Evolutionary conservation across 1,284 basidiomycete species (phyloP).

Genomic region (Sporisorium graminicola): DNA sequence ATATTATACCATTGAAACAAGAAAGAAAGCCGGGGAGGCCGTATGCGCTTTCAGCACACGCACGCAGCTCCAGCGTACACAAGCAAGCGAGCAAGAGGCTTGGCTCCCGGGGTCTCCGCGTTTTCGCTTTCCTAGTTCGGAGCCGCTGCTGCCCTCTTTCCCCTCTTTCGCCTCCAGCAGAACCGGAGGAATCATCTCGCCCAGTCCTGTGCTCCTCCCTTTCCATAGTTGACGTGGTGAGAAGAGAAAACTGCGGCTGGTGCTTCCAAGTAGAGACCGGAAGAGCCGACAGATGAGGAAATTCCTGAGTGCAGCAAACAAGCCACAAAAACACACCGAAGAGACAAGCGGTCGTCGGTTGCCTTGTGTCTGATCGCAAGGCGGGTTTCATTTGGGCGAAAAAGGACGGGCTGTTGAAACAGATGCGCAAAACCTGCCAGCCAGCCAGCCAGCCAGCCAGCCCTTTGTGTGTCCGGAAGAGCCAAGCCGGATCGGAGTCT

Average conservation of each 20-base stretch:
- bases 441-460: too few species aligned
- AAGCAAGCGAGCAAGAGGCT: not conserved
- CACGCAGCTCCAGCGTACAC: not conserved
- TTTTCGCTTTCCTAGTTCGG: not conserved
- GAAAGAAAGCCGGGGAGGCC: slow-evolving; percentile 3
- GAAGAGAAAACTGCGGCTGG: too few species aligned
- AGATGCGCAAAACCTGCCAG: too few species aligned
- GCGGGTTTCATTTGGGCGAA: not conserved
- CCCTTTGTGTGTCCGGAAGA: not conserved
- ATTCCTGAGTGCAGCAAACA: not conserved
- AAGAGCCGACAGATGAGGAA: slow-evolving; percentile 3
- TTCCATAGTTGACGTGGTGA: too few species aligned
- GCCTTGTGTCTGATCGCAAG: not conserved
- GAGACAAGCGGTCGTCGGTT: not conserved
- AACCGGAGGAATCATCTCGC: too few species aligned
- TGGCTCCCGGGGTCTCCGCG: slow-evolving; percentile 1
- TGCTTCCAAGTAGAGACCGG: not conserved
- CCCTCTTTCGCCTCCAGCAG: too few species aligned
- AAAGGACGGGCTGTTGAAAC: slow-evolving; percentile 1
- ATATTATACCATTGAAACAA: too few species aligned
- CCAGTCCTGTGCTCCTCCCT: not conserved
- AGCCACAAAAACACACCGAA: not conserved
- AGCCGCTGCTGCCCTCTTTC: not conserved
- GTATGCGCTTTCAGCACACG: not conserved
- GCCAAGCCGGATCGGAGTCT: not conserved